These are phyloP conservation scores for Schizochytrium sp. DNA, from an alignment of 108 stramenopile genomes.

Conservation along the genomic window DNA sequence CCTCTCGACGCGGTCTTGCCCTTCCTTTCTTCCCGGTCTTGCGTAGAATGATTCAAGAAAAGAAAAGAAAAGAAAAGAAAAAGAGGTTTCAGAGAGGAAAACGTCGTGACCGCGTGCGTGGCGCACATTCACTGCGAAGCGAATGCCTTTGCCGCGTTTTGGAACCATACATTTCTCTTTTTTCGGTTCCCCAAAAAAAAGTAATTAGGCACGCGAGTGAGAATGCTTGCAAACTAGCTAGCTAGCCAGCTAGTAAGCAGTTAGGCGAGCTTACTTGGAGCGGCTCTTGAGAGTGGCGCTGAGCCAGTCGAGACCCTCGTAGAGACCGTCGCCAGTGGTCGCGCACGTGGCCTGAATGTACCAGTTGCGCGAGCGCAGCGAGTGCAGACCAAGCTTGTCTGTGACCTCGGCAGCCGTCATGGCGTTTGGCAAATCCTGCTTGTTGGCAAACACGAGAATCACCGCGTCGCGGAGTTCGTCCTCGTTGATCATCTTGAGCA, in stretches of 20 bases:
- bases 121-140: no score
- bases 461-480: constrained; percentile 87
- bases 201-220: no score
- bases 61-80: no score
- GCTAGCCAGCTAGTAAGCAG: not conserved
- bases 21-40: no score
- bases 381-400: constrained; percentile 81
- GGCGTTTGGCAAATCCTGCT: constrained; percentile 91
- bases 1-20: no score
- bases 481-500: constrained; percentile 87
- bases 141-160: no score
- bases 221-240: no score
- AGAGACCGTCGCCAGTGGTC: constrained; percentile 57
- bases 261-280: not conserved
- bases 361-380: constrained; percentile 88
- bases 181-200: no score
- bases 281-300: constrained; percentile 7
- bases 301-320: constrained; percentile 40
- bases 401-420: constrained; percentile 90
- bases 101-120: no score
- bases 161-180: no score
- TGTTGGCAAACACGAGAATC: constrained; percentile 93
- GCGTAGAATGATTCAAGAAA: no score
- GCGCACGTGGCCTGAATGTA: constrained; percentile 97
- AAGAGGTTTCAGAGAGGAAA: no score